Evolutionary conservation across 768 basidiomycete genomes (phyloP), one percentile per base, ranked within the genome.

Genomic region (Phylloporus rhodoxanthus): DNA sequence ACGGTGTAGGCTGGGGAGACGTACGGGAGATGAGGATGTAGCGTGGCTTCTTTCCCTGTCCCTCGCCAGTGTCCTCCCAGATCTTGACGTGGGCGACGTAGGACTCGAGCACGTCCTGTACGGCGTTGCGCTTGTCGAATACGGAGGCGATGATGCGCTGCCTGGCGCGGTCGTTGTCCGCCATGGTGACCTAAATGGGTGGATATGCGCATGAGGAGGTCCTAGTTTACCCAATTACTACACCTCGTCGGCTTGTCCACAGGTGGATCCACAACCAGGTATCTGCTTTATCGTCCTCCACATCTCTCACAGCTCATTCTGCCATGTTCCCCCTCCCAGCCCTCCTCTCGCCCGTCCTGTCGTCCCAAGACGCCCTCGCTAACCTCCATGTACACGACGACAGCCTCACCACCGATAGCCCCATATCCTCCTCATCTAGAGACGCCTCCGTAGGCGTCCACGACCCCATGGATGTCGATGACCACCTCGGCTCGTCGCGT

Each of bases 61-160:
- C 80, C 50, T 87, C 87, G 8, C 77, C 77, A 39, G 80, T 77
- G 58, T 95, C 91, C 70, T 98, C 95, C 84, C 85, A 91, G 25
- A 97, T 91, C 75, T 94, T 96, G 66, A 95, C 58, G 69, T 94
- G 93, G 33, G 84, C 77, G 50, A 94, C 81, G 65, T 96, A 94
- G 17, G 76, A 76, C 67, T 96, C 92, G 51, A 84, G 85, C 0
- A 82, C 70, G 40, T 70, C 70, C 36, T 84, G 84, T 51, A 73
- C 70, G 13, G 80, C 79, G 61, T 80, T 85, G 50, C 84, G 76
- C 59, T 78, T 81, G 23, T 81, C 80, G 70, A 96, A 95, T 8
- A 93, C 85, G 5, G 91, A 93, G 1, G 78, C 69, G 57, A 92
- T 82, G 60, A 96, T 94, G 56, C 79, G 76, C 62, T 84, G 77